A percentile compares a stretch with the other conserved stretches of the same genome.
phyloP scores from a whole-genome alignment of 768 basidiomycete genomes.

The Cubamyces sp. region DNA sequence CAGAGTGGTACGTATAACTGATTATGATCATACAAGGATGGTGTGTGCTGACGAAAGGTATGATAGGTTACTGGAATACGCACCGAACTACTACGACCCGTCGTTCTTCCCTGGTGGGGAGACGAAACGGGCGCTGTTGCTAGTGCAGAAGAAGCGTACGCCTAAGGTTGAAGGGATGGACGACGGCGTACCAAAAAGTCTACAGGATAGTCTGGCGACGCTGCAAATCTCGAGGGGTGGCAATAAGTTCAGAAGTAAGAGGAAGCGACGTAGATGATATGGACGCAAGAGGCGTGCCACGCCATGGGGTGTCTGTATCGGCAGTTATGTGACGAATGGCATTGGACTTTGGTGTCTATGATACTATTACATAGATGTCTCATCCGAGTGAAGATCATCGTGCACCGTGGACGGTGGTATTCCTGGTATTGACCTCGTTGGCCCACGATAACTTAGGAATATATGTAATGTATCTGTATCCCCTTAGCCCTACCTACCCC shows the following conservation, averaged over 20 bases:
- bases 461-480: no score
- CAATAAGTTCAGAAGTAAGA: background rate
- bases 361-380: no score
- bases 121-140: conserved; percentile 30
- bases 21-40: background rate
- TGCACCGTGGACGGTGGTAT: no score
- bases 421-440: no score
- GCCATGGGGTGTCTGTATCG: no score
- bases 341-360: no score
- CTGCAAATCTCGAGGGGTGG: no score
- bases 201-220: conserved; percentile 2
- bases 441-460: no score
- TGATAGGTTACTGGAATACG: conserved; percentile 61
- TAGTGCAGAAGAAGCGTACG: conserved; percentile 26
- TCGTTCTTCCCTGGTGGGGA: conserved; percentile 27
- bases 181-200: conserved; percentile 6
- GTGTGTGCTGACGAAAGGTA: background rate
- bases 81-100: conserved; percentile 24
- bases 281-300: background rate
- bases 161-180: conserved; percentile 19
- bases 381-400: no score
- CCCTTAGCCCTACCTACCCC: no score
- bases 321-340: no score
- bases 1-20: conserved; percentile 71
- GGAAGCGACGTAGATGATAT: background rate